Base-by-base conservation (phyloP, 2,329 filamentous ascomycete species). In the Nemania diffusa region DNA sequence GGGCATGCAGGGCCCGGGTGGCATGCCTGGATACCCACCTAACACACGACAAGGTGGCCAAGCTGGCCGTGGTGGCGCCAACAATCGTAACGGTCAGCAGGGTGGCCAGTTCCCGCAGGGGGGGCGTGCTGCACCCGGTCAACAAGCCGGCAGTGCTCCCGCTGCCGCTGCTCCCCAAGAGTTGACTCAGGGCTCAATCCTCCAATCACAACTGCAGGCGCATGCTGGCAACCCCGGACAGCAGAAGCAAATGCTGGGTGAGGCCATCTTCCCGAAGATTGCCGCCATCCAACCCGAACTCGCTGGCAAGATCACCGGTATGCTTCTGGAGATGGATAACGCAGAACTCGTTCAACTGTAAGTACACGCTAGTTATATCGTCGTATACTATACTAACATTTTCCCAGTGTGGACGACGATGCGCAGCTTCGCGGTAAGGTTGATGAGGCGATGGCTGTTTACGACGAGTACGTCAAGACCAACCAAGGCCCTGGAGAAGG, bases 251-350 rank as follows among this genome's bases (percentile, higher is more conserved):
- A 93, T 98, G 82, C 90, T 99, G 62, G 96, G 96, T 81, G 96
- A 99, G 85, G 91, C 93, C 75, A 92, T 99, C 76, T 99, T 98
- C 88, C 96, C 96, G 79, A 99, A 98, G 91, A 98, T 99, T 78
- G 90, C 94, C 81, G 90, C 89, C 74, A 91, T 97, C 83, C 96
- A 99, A 85, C 92, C 94, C 68, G 94, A 97, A 77, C 87, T 99
- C 77, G 96, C 96, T 70, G 96, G 96, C 79, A 99, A 99, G 91
- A 98, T 99, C 81, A 99, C 96, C 69, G 96, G 96, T 84, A 99
- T 99, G 96, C 91, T 99, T 77, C 84, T 99, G 76, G 96, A 99
- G 88, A 99, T 99, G 96, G 96, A 98, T 77, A 98, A 98, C 83
- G 81, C 87, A 65, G 96, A 99, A 85, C 86, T 99, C 76, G 88